phyloP scores from a whole-genome alignment of 2,329 filamentous ascomycete genomes.

The Talaromyces pinophilus region DNA sequence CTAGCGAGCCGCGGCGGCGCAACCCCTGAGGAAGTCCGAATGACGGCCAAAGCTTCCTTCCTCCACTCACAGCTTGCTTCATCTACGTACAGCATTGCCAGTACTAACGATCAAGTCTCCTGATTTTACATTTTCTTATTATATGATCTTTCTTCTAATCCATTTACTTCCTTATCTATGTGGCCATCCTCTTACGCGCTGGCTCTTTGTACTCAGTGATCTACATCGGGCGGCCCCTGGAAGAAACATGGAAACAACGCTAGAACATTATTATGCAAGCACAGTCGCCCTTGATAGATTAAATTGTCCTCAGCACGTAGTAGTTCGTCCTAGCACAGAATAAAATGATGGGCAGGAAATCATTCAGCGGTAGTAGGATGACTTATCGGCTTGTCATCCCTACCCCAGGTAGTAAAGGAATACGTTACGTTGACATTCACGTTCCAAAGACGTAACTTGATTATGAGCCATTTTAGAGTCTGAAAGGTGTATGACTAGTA shows the following conservation, averaged over 20 bases:
- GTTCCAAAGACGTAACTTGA: conserved; percentile 18
- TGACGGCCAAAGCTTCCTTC: conserved; percentile 30
- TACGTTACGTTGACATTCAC: neutral
- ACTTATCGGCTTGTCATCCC: neutral
- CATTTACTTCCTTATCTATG: neutral
- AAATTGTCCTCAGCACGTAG: neutral
- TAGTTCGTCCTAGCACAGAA: no score
- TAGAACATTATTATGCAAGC: neutral
- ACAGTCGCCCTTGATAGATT: neutral
- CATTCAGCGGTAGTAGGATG: neutral
- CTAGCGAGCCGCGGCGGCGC: conserved; percentile 32
- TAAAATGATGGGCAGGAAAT: neutral
- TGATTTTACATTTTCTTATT: neutral
- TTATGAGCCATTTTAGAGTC: conserved; percentile 19
- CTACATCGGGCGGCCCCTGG: neutral
- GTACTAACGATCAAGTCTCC: neutral
- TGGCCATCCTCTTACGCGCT: neutral
- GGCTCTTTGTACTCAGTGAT: neutral
- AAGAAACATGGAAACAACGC: neutral
- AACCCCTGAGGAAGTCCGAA: conserved; percentile 33
- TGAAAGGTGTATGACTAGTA: conserved; percentile 15
- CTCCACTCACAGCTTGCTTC: neutral
- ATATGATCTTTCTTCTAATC: no score
- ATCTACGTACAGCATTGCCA: neutral
- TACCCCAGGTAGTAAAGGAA: neutral